phyloP scores from a whole-genome alignment of 2,329 filamentous ascomycete species.

The Tothia fuscella region DNA sequence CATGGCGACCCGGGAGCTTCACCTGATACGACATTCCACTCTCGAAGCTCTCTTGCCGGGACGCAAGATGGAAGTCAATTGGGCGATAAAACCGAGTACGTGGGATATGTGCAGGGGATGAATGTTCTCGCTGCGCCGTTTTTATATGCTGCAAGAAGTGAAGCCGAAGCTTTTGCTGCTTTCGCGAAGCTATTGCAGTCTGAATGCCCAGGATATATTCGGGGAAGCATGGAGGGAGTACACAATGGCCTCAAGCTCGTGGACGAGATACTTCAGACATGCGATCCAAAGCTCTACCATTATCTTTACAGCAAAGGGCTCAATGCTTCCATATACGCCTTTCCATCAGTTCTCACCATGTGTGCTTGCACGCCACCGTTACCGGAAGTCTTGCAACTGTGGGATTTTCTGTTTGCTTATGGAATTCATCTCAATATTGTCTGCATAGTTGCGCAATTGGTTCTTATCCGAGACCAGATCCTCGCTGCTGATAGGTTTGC shows the following conservation, averaged over 20 bases:
- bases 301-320: slow-evolving; percentile 80
- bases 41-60: slow-evolving; percentile 24
- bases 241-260: slow-evolving; percentile 85
- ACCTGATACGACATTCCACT: slow-evolving; percentile 10
- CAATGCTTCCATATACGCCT: slow-evolving; percentile 89
- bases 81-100: slow-evolving; percentile 45
- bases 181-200: slow-evolving; percentile 79
- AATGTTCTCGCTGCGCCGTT: slow-evolving; percentile 95
- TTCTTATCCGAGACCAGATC: slow-evolving; percentile 75
- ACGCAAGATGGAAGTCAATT: slow-evolving; percentile 50
- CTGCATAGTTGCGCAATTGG: slow-evolving; percentile 90
- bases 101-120: slow-evolving; percentile 97
- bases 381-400: slow-evolving; percentile 82
- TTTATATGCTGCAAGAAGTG: slow-evolving; percentile 84
- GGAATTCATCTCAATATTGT: slow-evolving; percentile 89
- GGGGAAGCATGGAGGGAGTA: slow-evolving; percentile 93
- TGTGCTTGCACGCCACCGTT: slow-evolving; percentile 92
- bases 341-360: slow-evolving; percentile 85
- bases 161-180: slow-evolving; percentile 85
- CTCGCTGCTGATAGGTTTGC: slow-evolving; percentile 72
- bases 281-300: slow-evolving; percentile 75
- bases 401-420: slow-evolving; percentile 97
- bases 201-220: slow-evolving; percentile 87
- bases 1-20: slow-evolving; percentile 37
- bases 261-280: slow-evolving; percentile 81